These are phyloP conservation scores for Penicillium sp. DNA, from an alignment of 2,329 filamentous ascomycete species.

Conservation along the genomic window DNA sequence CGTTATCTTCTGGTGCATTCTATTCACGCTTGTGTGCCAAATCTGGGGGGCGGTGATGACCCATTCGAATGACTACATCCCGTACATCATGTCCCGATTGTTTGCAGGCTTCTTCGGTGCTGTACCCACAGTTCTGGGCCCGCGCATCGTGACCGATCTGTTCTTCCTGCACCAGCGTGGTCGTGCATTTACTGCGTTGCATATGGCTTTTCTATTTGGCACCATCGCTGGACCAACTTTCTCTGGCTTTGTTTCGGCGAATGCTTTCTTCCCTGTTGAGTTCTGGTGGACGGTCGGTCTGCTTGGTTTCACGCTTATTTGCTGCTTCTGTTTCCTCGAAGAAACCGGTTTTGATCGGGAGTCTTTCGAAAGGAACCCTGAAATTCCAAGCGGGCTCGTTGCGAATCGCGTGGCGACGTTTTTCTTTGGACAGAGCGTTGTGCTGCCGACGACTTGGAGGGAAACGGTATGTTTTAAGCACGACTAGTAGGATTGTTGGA, in stretches of 20 bases:
- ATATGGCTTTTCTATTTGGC: conserved; percentile 43
- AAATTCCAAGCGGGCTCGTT: conserved; percentile 20
- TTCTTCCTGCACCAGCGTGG: conserved; percentile 52
- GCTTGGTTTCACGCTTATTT: conserved; percentile 37
- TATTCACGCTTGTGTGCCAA: conserved; percentile 40
- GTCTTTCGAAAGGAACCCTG: conserved; percentile 18
- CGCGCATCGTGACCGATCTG: conserved; percentile 47
- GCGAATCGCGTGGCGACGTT: conserved; percentile 33
- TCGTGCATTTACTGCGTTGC: conserved; percentile 43
- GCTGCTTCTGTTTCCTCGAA: conserved; percentile 44
- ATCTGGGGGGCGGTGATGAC: conserved; percentile 47
- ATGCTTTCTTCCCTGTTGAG: conserved; percentile 41
- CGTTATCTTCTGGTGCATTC: conserved; percentile 45
- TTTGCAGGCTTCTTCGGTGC: conserved; percentile 48
- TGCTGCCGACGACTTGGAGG: conserved; percentile 26
- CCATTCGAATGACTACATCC: conserved; percentile 36
- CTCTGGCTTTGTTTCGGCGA: conserved; percentile 45
- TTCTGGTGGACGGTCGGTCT: conserved; percentile 52
- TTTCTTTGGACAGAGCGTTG: conserved; percentile 28
- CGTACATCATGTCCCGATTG: conserved; percentile 45
- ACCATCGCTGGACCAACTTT: conserved; percentile 44
- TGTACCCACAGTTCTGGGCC: conserved; percentile 44
- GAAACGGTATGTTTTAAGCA: conserved; percentile 24
- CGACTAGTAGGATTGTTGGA: background rate
- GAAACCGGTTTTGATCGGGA: conserved; percentile 44